phyloP scores from a whole-genome alignment of 345 rosid species.

The Lepidium africanum region DNA sequence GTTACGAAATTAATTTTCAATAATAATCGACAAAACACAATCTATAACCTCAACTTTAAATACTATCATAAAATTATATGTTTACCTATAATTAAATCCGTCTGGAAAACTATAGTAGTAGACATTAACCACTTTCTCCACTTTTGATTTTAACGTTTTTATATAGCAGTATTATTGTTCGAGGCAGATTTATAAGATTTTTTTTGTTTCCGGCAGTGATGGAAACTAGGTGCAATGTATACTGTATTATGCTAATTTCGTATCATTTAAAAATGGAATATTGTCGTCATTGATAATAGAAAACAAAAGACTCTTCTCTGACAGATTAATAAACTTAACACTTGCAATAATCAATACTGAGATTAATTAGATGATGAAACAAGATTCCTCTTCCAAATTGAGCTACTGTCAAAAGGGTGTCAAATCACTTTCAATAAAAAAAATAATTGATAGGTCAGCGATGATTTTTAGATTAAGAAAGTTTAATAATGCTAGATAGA shows the following conservation, averaged over 20 bases:
- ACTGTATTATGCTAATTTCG: neutral
- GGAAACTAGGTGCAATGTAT: neutral
- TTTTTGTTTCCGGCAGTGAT: neutral
- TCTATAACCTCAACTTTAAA: no score
- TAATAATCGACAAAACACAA: no score
- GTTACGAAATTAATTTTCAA: no score
- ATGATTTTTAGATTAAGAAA: neutral
- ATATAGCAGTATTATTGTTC: neutral
- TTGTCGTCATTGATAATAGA: neutral
- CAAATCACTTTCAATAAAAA: slow-evolving; percentile 4
- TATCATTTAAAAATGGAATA: neutral
- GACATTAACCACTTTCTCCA: no score
- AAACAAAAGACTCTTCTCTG: neutral
- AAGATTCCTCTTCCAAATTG: slow-evolving; percentile 6
- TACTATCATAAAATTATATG: no score
- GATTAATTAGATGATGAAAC: neutral
- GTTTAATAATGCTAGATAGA: neutral
- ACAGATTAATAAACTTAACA: neutral
- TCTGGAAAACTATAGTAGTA: no score
- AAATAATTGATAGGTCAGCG: neutral
- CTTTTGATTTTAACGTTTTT: neutral
- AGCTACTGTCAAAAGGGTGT: neutral
- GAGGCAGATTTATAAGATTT: neutral
- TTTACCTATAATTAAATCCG: no score
- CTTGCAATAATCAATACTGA: no score